Evolutionary conservation across 1,139 yeast genomes (phyloP).

Genomic region (Pichia kudriavzevii): DNA sequence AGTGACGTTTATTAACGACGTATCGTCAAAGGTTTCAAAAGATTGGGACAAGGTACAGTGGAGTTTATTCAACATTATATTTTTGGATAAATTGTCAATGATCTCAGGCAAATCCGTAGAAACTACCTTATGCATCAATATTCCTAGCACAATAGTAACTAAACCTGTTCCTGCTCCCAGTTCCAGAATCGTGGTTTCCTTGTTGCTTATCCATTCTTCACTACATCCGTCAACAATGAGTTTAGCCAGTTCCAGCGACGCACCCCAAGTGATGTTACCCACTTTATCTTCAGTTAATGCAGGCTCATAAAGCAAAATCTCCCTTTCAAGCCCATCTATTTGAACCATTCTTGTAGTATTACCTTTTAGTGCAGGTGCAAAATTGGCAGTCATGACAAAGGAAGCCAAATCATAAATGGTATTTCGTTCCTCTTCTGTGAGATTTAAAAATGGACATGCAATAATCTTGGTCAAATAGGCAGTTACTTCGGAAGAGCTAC

Average conservation of each 20-base stretch:
- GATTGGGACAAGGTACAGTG: slow-evolving; percentile 1
- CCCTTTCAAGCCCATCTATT: slow-evolving; percentile 14
- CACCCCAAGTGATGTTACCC: slow-evolving; percentile 96
- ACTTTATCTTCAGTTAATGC: slow-evolving; percentile 78
- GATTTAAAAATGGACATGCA: slow-evolving; percentile 49
- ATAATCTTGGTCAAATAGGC: slow-evolving; percentile 63
- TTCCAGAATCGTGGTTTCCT: slow-evolving; percentile 50
- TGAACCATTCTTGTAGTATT: slow-evolving; percentile 36
- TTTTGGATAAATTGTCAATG: slow-evolving; percentile 54
- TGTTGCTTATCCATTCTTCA: slow-evolving; percentile 20
- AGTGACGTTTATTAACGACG: slow-evolving; percentile 7
- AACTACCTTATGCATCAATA: slow-evolving; percentile 41
- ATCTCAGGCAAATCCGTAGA: slow-evolving; percentile 80
- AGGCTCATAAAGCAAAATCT: slow-evolving; percentile 62
- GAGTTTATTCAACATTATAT: slow-evolving; percentile 46
- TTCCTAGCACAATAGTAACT: slow-evolving; percentile 62
- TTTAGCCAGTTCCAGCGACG: slow-evolving; percentile 64
- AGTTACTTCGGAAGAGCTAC: slow-evolving; percentile 29
- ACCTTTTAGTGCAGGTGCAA: slow-evolving; percentile 85
- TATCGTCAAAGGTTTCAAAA: neutral
- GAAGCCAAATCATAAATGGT: slow-evolving; percentile 50
- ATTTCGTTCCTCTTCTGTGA: slow-evolving; percentile 33
- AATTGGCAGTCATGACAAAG: slow-evolving; percentile 64
- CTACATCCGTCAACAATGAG: slow-evolving; percentile 31
- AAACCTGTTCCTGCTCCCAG: slow-evolving; percentile 94